phyloP scores from a whole-genome alignment of 371 early-diverging fungal species.

The Entomophthora muscae region DNA sequence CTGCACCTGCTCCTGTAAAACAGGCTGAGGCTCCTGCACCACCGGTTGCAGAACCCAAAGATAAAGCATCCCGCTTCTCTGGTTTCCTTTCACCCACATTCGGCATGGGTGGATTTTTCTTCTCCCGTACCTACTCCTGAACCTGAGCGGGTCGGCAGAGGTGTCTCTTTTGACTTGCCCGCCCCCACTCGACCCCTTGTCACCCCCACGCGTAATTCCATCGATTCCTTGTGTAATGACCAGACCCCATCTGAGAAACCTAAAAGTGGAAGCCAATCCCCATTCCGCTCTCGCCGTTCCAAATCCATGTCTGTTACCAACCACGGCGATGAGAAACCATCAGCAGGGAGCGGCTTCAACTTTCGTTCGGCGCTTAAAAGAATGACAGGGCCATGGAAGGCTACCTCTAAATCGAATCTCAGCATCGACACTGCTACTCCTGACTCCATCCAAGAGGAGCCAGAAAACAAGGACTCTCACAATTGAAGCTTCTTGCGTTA shows the following conservation, averaged over 20 bases:
- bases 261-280: not conserved
- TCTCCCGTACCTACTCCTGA: not conserved
- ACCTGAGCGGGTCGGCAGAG: not conserved
- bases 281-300: not conserved
- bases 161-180: constrained; percentile 5
- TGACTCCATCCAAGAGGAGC: not conserved
- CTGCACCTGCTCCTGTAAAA: not conserved
- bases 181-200: not conserved
- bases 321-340: not conserved
- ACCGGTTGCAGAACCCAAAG: not conserved
- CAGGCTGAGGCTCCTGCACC: not conserved
- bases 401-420: not conserved
- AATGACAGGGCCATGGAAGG: not conserved
- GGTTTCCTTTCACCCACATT: constrained; percentile 2
- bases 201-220: not conserved
- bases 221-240: not conserved
- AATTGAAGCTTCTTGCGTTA: too few species aligned
- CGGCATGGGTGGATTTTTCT: not conserved
- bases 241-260: not conserved
- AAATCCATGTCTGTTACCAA: constrained; percentile 6
- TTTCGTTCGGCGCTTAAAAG: constrained; percentile 3
- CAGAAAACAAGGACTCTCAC: too few species aligned
- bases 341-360: not conserved
- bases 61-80: not conserved
- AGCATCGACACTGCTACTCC: not conserved